phyloP scores from a whole-genome alignment of 768 basidiomycete species.

The Tulasnella sp. region DNA sequence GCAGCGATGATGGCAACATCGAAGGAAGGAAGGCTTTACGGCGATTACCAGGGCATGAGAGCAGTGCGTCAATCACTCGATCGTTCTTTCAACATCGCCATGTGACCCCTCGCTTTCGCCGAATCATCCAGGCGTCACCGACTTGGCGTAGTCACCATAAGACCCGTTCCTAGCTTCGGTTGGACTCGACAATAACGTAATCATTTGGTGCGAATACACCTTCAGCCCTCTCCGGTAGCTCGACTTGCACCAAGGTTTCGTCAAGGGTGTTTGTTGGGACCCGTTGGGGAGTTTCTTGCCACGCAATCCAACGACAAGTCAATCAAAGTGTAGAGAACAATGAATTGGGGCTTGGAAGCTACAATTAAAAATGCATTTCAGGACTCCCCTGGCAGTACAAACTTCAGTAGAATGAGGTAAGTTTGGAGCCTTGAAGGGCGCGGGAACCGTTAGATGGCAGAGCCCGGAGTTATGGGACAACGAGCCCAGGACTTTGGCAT shows the following conservation, averaged over 20 bases:
- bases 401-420: slow-evolving; percentile 87
- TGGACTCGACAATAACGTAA: slow-evolving; percentile 85
- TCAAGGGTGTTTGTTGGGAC: slow-evolving; percentile 99
- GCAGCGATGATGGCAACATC: slow-evolving; percentile 92
- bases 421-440: too few species aligned
- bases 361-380: slow-evolving; percentile 90
- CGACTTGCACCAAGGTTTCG: slow-evolving; percentile 91
- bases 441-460: too few species aligned
- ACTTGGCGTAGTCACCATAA: slow-evolving; percentile 92
- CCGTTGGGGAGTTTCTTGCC: slow-evolving; percentile 98
- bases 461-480: too few species aligned
- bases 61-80: slow-evolving; percentile 60
- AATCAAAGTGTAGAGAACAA: slow-evolving; percentile 95
- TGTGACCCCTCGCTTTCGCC: background rate
- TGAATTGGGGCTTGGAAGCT: slow-evolving; percentile 85
- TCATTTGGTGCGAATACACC: slow-evolving; percentile 93
- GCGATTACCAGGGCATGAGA: slow-evolving; percentile 90
- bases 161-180: slow-evolving; percentile 93
- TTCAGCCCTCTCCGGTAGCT: slow-evolving; percentile 84
- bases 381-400: slow-evolving; percentile 91
- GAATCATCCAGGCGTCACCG: slow-evolving; percentile 74
- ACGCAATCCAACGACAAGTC: slow-evolving; percentile 96
- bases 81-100: background rate
- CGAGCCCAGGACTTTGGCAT: too few species aligned
- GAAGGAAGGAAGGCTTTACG: slow-evolving; percentile 97